A percentile compares a stretch with the other conserved stretches of the same genome.
phyloP scores from a whole-genome alignment of 192 early-diverging fungal genomes.

The Oehlia diaphana region DNA sequence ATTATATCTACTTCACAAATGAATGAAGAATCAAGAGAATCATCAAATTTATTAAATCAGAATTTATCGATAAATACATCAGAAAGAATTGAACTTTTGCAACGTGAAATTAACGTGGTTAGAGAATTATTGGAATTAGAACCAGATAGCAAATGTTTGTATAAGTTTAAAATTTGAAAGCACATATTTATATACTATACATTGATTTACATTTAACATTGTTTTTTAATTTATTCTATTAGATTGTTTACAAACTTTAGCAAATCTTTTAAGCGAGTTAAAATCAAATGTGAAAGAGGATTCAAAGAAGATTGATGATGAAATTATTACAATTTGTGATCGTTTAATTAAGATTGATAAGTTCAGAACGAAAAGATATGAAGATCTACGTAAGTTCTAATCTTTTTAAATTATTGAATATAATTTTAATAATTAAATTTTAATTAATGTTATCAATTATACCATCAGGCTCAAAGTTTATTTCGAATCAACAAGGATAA shows the following conservation, averaged over 20 bases:
- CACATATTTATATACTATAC: background rate
- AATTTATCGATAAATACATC: background rate
- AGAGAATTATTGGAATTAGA: slow-evolving; percentile 75
- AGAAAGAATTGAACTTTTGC: slow-evolving; percentile 47
- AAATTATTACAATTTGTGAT: slow-evolving; percentile 14
- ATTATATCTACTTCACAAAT: background rate
- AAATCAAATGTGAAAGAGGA: slow-evolving; percentile 2
- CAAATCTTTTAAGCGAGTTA: slow-evolving; percentile 53
- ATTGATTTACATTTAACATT: background rate
- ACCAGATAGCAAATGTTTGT: slow-evolving; percentile 81
- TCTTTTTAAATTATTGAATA: background rate
- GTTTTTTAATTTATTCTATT: background rate
- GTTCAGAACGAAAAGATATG: slow-evolving; percentile 9
- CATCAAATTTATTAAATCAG: background rate
- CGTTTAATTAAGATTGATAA: slow-evolving; percentile 27
- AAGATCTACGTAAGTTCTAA: slow-evolving; percentile 24
- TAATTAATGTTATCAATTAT: background rate
- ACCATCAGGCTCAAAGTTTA: background rate
- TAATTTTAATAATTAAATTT: background rate
- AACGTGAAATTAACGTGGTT: slow-evolving; percentile 59
- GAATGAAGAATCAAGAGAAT: background rate
- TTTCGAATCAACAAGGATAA: background rate
- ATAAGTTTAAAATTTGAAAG: background rate
- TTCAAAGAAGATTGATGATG: slow-evolving; percentile 2
- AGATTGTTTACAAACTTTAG: slow-evolving; percentile 64